These are phyloP conservation scores for Parietichytrium sp. DNA, from an alignment of 108 stramenopile species.

Conservation along the genomic window DNA sequence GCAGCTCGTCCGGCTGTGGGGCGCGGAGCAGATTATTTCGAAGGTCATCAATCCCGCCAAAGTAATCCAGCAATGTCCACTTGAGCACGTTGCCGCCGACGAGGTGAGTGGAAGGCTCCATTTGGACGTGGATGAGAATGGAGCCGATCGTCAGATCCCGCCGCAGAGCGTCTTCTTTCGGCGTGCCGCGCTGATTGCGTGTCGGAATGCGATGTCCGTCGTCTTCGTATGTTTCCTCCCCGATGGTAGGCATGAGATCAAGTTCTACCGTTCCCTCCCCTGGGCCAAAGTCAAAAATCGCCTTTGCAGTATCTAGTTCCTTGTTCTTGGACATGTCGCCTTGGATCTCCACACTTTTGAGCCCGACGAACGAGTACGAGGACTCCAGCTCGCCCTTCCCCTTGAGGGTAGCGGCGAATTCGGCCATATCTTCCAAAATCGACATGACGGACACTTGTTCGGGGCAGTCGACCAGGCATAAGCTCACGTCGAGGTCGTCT, in stretches of 20 bases:
- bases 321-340: constrained; percentile 34
- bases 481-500: constrained; percentile 30
- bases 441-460: neutral
- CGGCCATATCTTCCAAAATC: constrained; percentile 6
- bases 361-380: neutral
- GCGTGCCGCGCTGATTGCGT: constrained; percentile 16
- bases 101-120: neutral
- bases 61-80: constrained; percentile 28
- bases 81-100: neutral
- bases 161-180: constrained; percentile 9
- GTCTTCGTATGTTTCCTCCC: constrained; percentile 28
- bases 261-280: neutral
- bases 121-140: neutral
- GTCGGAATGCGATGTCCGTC: constrained; percentile 31
- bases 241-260: constrained; percentile 39
- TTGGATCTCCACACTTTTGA: neutral
- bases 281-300: neutral
- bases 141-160: constrained; percentile 34
- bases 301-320: constrained; percentile 14
- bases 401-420: neutral
- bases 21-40: neutral
- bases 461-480: neutral
- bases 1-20: constrained; percentile 30
- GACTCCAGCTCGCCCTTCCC: neutral
- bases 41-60: constrained; percentile 37